Evolutionary conservation across 2,329 filamentous ascomycete genomes (phyloP), one percentile per base, ranked within the genome.

Genomic region (Paecilomyces sp.): DNA sequence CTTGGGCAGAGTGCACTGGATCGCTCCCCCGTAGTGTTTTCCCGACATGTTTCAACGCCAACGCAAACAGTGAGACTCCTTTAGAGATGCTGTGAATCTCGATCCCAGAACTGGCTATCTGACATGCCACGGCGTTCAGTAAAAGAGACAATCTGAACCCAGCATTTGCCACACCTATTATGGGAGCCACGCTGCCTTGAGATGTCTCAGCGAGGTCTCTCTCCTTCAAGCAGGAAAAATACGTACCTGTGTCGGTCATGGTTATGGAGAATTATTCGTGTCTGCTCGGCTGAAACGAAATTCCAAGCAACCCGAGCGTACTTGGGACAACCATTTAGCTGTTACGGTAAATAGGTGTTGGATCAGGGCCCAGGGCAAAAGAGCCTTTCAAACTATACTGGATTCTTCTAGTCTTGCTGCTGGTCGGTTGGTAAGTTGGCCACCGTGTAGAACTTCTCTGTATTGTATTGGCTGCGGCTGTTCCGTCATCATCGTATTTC

Each of bases 21-120:
- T 71, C 70, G 3, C 64, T 58, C 1, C 64, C 59, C 54, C 75
- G 70, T 18, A 78, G 64, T 7, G 64, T 69, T 33, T 69, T 68
- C 22, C 70, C 71, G 8, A 72, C 67, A 58, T 76, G 72, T 62
- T 78, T 78, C 50, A 78, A 68, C 24, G 70, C 70, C 54, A 73
- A 64, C 5, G 75, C 70, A 57, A 76, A 78, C 7, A 77, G 68
- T 15, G 76, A 75, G 15, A 78, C 68, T 12, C 70, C 70, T 59
- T 76, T 77, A 12, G 75, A 74, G 56, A 78, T 77, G 60, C 68
- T 73, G 58, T 77, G 74, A 53, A 77, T 74, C 59, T 77, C 75
- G 55, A 74, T 66, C 15, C 72, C 71, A 5, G 72, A 72, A 60
- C 70, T 71, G 6, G 73, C 72, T 31, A 77, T 68, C 63, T 76